Percentiles rank a stretch among this genome's conserved stretches.
phyloP scores from a whole-genome alignment of 345 rosid species.

The Syzygium aromaticum region DNA sequence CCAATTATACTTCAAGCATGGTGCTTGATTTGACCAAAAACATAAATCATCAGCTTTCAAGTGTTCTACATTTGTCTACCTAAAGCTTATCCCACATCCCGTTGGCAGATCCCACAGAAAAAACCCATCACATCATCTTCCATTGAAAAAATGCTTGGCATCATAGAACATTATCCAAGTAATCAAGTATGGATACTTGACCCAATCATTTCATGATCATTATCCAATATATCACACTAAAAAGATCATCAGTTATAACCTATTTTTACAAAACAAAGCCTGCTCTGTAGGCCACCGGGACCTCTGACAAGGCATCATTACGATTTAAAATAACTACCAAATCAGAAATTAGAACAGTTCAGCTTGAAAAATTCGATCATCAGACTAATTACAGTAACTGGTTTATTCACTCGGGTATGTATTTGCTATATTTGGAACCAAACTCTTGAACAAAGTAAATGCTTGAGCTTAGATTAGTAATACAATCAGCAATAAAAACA shows the following conservation, averaged over 20 bases:
- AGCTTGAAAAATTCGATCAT: background rate
- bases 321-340: background rate
- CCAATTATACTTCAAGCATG: background rate
- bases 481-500: background rate
- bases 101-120: background rate
- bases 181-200: background rate
- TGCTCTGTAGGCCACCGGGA: background rate
- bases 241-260: background rate
- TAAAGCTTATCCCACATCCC: background rate
- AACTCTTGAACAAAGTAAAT: background rate
- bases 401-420: background rate
- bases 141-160: background rate
- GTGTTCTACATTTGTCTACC: background rate
- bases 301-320: background rate
- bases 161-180: background rate
- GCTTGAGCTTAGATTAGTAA: background rate
- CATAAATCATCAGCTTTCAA: background rate
- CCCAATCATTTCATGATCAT: background rate
- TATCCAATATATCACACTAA: background rate
- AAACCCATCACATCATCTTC: background rate
- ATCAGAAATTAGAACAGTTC: background rate
- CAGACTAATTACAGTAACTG: background rate
- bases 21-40: background rate
- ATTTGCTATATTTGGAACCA: background rate
- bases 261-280: background rate